Evolutionary conservation across 805 yeast genomes (phyloP), one percentile per base, ranked within the genome.

Genomic region (Torulaspora microellipsoides): DNA sequence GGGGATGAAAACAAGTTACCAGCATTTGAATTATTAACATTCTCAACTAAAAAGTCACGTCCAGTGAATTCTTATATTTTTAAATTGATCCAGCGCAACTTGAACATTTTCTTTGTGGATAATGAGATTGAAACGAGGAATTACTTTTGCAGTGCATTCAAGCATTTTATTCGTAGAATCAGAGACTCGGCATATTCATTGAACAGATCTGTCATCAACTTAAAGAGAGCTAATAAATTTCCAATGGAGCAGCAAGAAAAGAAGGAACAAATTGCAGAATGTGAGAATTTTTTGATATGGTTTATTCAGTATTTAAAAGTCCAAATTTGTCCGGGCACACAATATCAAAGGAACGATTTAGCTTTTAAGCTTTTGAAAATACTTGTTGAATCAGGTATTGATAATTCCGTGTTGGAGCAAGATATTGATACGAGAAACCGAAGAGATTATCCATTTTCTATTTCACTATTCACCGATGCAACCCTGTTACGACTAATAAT

Each of bases 61-160:
- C 78, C 80, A 0, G 71, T 90, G 2, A 70, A 77, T 1, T 38
- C 64, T 0, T 59, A 59, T 20, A 68, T 77, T 0, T 75, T 75
- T 43, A 66, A 68, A 0, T 53, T 76, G 1, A 51, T 89, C 0
- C 52, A 62, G 31, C 58, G 67, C 0, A 64, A 73, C 27, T 54
- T 82, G 4, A 76, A 75, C 27, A 64, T 73, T 3, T 71, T 81
- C 48, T 73, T 83, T 45, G 69, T 75, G n/a, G 95, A 85, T 46
- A 69, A 76, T 14, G 79, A 82, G 43, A 71, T 86, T 12, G 90
- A 84, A 47, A 70, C 77, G 1, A 70, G 96, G 56, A 81, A 81
- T 49, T 80, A 77, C 36, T 78, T 85, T 40, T 69, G 71, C 23
- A 80, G 91, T 2, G 56, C 77, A 13, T 63, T 89, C 44, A 74